Evolutionary conservation across 192 early-diverging fungal species (phyloP), one percentile per base, ranked within the genome.

Genomic region (Blastocladiella britannica): DNA sequence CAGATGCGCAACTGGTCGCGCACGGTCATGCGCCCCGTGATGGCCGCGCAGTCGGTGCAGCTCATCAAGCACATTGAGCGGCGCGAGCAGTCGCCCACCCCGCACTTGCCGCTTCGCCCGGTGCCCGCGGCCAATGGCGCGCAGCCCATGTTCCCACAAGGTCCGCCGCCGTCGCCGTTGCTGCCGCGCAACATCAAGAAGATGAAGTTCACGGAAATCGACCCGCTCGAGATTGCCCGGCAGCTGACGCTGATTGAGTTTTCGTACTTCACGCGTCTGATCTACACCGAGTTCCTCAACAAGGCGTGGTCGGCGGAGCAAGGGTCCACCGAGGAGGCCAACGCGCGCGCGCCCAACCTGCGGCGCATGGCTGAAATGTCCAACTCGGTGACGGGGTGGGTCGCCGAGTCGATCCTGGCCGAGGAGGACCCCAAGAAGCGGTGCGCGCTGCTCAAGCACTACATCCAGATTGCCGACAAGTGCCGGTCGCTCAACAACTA

Each of bases 171-270:
- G 37, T 58, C 74, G 24, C 85, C 94, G 3, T 87, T 91, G 51
- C 66, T 88, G 28, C 91, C 93, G 5, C 78, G 82, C 56, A 87
- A 82, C 58, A 61, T 90, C 28, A 81, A 85, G 53, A 76, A 78
- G 26, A 69, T 98, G 65, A 76, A 72, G 59, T 74, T 97, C 37
- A 62, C 91, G 69, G 93, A 98, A 56, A 65, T 98, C 51, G 87
- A 94, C 63, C 81, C 94, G 5, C 67, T 85, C 31, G 94, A 98
- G 67, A 71, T 96, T 27, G 91, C 90, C 3, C 81, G 94, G 27
- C 94, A 98, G 68, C 72, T 98, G 60, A 98, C 94, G 4, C 74
- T 98, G 59, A 82, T 93, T 72, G 91, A 95, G 59, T 81, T 75
- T 15, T 78, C 73, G 27, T 65, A 83, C 25, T 98, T 85, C 62